Conservation (phyloP, 2,329 filamentous ascomycete species). For the Diaporthe vaccinii region DNA sequence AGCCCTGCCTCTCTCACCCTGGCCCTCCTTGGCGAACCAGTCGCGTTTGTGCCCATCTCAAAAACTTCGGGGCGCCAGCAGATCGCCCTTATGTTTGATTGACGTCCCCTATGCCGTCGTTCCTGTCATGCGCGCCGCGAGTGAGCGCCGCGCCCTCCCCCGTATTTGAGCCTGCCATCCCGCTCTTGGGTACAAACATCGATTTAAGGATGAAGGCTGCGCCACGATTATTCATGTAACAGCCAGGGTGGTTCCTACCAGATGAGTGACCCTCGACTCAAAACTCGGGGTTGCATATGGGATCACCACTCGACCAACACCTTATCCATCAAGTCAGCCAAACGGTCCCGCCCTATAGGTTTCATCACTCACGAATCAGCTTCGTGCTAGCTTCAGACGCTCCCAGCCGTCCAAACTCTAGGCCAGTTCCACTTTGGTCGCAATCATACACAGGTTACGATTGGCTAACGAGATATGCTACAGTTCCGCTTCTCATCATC, state of each 20-base stretch:
- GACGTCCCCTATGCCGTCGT: conserved; percentile 10
- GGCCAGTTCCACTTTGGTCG: conserved; percentile 19
- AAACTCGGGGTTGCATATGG: not conserved
- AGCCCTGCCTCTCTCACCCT: conserved; percentile 1
- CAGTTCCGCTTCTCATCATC: conserved; percentile 17
- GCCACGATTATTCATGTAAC: conserved; percentile 10
- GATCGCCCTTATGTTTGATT: conserved; percentile 15
- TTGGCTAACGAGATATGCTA: conserved; percentile 37
- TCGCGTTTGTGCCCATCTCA: not conserved
- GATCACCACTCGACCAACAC: conserved; percentile 12
- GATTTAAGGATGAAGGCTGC: conserved; percentile 14
- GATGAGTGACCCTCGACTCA: not conserved
- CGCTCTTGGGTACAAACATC: not conserved
- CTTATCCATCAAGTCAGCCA: conserved; percentile 5
- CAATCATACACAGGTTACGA: conserved; percentile 33
- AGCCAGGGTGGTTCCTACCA: conserved; percentile 23
- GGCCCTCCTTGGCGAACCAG: not conserved
- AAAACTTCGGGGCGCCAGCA: not conserved
- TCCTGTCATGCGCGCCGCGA: not conserved
- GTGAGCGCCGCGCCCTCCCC: not conserved
- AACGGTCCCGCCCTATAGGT: conserved; percentile 30
- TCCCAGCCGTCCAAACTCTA: conserved; percentile 19
- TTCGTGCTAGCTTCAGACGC: conserved; percentile 27
- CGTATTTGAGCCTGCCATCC: conserved; percentile 15
- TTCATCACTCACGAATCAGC: conserved; percentile 35